These are phyloP conservation scores for Sanguinoderma infundibulare DNA, from an alignment of 1,284 basidiomycete species.

Conservation along the genomic window DNA sequence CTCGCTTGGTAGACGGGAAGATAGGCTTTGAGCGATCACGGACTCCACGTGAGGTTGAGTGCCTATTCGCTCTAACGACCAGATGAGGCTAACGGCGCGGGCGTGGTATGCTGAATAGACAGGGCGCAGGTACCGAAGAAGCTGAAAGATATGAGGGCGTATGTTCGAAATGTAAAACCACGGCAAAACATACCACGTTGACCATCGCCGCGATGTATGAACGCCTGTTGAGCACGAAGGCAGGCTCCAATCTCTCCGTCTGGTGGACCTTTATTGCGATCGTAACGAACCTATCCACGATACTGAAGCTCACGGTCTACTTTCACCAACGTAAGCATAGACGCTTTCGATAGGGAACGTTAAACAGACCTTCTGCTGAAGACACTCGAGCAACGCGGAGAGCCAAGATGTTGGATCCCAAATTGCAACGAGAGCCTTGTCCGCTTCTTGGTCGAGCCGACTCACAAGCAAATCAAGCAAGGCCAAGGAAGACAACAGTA, in stretches of 20 bases:
- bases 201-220: constrained; percentile 60
- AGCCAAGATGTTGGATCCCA: constrained; percentile 70
- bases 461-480: constrained; percentile 55
- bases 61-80: constrained; percentile 76
- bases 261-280: constrained; percentile 62
- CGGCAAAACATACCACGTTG: constrained; percentile 39
- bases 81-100: constrained; percentile 85
- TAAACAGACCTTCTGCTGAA: constrained; percentile 56
- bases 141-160: constrained; percentile 39
- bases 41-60: constrained; percentile 73
- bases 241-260: constrained; percentile 54
- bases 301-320: constrained; percentile 67
- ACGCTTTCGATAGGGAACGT: neutral
- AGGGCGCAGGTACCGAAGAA: constrained; percentile 79
- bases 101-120: constrained; percentile 78
- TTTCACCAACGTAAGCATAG: neutral
- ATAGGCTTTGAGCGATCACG: constrained; percentile 74
- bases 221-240: constrained; percentile 57
- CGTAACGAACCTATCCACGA: constrained; percentile 69
- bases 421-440: constrained; percentile 38
- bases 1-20: constrained; percentile 51
- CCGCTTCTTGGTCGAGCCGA: constrained; percentile 41
- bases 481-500: constrained; percentile 51
- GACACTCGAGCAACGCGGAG: constrained; percentile 47
- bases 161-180: too few species aligned